Percentiles rank a stretch among this genome's conserved stretches.
Evolutionary conservation across 306 rosid species (phyloP).

Genomic region (Sesbania bispinosa): DNA sequence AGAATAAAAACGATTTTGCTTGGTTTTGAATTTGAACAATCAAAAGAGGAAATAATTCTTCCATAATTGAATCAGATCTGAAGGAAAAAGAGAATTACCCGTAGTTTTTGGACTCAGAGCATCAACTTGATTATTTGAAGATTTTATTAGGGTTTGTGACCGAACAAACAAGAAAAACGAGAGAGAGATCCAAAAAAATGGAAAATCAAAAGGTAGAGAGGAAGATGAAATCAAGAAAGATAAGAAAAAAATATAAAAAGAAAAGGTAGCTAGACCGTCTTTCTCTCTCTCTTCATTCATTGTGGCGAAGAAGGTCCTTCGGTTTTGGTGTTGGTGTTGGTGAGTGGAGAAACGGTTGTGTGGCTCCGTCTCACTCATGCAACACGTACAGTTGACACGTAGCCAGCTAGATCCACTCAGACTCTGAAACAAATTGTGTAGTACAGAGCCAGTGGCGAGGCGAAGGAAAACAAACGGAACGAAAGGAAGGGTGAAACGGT

Average conservation of each 20-base stretch:
- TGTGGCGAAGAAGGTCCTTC: no score
- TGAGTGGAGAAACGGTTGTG: not conserved
- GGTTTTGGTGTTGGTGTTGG: no score
- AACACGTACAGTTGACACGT: no score
- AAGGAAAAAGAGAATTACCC: conserved; percentile 15
- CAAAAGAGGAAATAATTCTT: not conserved
- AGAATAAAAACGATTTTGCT: no score
- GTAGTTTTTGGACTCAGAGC: not conserved
- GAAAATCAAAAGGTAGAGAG: not conserved
- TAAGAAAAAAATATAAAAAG: not conserved
- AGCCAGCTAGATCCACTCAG: not conserved
- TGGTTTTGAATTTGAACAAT: no score
- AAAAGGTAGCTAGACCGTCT: not conserved
- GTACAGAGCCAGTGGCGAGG: no score
- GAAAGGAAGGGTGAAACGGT: no score
- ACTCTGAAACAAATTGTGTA: not conserved
- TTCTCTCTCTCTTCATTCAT: conserved; percentile 14
- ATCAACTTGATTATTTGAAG: not conserved
- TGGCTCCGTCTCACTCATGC: conserved; percentile 27
- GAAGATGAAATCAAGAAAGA: not conserved
- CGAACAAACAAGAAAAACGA: not conserved
- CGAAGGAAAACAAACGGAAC: no score
- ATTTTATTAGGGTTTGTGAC: conserved; percentile 49
- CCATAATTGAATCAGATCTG: conserved; percentile 53
- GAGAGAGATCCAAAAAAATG: not conserved